Percentiles rank a stretch among this genome's conserved stretches.
phyloP scores from a whole-genome alignment of 2,329 filamentous ascomycete genomes.

The Calonectria leucothoes region DNA sequence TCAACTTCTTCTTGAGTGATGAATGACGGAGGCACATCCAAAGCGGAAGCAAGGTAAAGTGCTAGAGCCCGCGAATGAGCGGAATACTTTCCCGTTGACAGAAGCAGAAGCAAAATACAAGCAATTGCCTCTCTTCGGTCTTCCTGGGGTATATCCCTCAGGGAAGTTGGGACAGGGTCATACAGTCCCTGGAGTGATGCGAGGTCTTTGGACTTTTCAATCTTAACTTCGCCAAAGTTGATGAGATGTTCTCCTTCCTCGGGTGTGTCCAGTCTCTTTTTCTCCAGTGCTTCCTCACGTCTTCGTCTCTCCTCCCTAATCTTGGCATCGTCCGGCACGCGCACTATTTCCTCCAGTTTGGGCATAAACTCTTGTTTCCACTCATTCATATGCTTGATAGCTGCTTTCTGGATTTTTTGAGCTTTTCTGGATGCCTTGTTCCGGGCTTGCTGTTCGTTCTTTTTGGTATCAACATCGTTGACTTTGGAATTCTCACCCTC shows the following conservation, averaged over 20 bases:
- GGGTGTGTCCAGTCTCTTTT: constrained; percentile 48
- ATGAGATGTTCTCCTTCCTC: constrained; percentile 54
- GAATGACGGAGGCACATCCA: constrained; percentile 70
- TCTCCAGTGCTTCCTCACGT: constrained; percentile 56
- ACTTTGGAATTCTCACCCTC: constrained; percentile 8
- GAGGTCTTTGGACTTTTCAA: constrained; percentile 53
- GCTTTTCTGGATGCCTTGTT: constrained; percentile 40
- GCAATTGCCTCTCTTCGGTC: constrained; percentile 75
- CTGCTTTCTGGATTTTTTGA: constrained; percentile 58
- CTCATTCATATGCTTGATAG: constrained; percentile 78
- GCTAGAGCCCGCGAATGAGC: constrained; percentile 78
- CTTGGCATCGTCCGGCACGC: constrained; percentile 60
- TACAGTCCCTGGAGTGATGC: constrained; percentile 63
- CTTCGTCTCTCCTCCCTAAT: constrained; percentile 59
- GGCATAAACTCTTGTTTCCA: constrained; percentile 80
- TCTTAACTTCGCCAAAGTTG: constrained; percentile 50
- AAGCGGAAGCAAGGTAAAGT: constrained; percentile 74
- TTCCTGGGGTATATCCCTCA: constrained; percentile 66
- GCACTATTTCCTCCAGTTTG: constrained; percentile 75
- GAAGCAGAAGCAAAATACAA: constrained; percentile 75
- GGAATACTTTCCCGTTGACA: constrained; percentile 80
- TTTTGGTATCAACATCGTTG: constrained; percentile 23
- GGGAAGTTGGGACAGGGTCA: constrained; percentile 63
- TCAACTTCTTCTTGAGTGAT: constrained; percentile 78
- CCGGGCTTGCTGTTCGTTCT: constrained; percentile 26